phyloP scores from a whole-genome alignment of 352 stramenopile genomes.

The Pythium phragmitis region DNA sequence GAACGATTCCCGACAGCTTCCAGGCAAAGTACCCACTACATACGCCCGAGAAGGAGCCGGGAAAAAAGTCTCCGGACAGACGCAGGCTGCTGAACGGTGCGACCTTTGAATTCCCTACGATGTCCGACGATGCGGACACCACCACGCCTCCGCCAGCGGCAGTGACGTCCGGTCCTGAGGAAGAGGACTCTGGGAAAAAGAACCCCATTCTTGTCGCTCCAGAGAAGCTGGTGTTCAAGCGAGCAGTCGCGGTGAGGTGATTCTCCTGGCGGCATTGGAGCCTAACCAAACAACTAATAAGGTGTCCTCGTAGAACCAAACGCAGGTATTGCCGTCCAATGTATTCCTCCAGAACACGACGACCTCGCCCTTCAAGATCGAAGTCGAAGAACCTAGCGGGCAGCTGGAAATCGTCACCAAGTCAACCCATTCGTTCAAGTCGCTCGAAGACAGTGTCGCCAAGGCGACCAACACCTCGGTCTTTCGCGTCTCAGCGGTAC shows the following conservation, averaged over 20 bases:
- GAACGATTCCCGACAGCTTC: constrained; percentile 61
- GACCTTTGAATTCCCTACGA: constrained; percentile 38
- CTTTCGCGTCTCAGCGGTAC: constrained; percentile 61
- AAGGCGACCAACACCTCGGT: constrained; percentile 8
- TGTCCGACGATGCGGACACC: constrained; percentile 26
- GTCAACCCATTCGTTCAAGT: constrained; percentile 4
- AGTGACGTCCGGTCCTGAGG: constrained; percentile 28
- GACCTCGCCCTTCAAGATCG: constrained; percentile 45
- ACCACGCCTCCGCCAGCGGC: constrained; percentile 19
- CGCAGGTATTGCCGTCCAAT: constrained; percentile 56
- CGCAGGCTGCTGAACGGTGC: constrained; percentile 28
- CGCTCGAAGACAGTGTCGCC: constrained; percentile 8
- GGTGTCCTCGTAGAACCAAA: constrained; percentile 24
- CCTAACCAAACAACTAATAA: neutral
- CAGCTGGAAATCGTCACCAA: constrained; percentile 64
- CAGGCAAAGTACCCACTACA: constrained; percentile 60
- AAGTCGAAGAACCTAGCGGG: constrained; percentile 56
- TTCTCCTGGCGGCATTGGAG: neutral
- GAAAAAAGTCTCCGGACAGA: constrained; percentile 48
- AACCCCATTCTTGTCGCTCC: constrained; percentile 59
- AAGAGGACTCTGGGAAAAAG: constrained; percentile 31
- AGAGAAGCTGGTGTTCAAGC: constrained; percentile 67
- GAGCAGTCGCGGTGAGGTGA: constrained; percentile 28
- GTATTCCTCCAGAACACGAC: constrained; percentile 81
- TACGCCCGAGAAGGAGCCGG: constrained; percentile 45